Base-by-base conservation (phyloP, 257 asterid species). In the Phtheirospermum japonicum region DNA sequence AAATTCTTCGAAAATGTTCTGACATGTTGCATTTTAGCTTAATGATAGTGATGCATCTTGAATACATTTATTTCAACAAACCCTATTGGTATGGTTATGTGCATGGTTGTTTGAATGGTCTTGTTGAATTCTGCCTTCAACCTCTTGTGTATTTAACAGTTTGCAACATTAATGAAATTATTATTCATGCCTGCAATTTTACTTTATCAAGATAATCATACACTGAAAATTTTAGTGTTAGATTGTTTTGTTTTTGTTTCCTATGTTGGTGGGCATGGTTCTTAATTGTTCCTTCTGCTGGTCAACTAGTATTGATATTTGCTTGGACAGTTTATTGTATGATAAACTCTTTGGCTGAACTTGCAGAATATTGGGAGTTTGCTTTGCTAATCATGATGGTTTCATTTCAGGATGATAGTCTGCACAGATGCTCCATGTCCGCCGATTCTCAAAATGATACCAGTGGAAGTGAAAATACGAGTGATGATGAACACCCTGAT, bases 371-470 rank as follows among this genome's bases (percentile, higher is more conserved):
- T 43, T 31, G 32, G 51, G 58, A 51, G 36, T 28, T 48, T 53
- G 61, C 32, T 33, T 50, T 10, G 70, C 64, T n/a, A 61, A 49
- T 64, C 51, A 53, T 66, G 19, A 6, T 67, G 28, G 39, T 54
- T 67, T 65, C 48, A 36, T 78, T 69, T 58, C 95, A 90, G 97
- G 92, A 74, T 72, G 95, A 80, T 73, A 78, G 56, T 71, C 81
- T 85, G 49, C 84, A 79, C 57, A 77, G 96, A 68, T 85, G 93
- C 77, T 90, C 96, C 57, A 77, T 87, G 66, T 87, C 97, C 54
- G 96, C 82, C 17, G 90, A 85, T 71, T 90, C 97, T 71, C 90
- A 82, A 63, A 76, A 77, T 33, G 90, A 76, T 71, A 81, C 79
- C 61, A 83, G 95, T 73, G 87, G 77, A 64, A 87, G 89, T 70